These are phyloP conservation scores for Noccaea caerulescens DNA, from an alignment of 345 rosid species.

Conservation along the genomic window DNA sequence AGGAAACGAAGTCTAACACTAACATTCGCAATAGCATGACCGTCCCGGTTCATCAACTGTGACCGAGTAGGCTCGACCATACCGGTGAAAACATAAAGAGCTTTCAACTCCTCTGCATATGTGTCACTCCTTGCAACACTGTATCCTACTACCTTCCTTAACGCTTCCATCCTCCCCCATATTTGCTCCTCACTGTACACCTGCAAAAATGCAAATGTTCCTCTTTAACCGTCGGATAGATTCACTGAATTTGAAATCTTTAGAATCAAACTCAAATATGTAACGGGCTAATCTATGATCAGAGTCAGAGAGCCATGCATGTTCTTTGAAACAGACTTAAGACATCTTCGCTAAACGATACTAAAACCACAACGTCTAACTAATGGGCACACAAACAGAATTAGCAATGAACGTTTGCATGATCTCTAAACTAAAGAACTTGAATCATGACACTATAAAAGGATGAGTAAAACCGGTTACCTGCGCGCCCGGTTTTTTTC, in stretches of 20 bases:
- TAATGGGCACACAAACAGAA: neutral
- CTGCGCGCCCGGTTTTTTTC: slow-evolving; percentile 50
- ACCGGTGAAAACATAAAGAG: slow-evolving; percentile 75
- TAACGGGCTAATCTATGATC: neutral
- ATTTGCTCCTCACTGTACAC: slow-evolving; percentile 52
- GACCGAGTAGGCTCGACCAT: slow-evolving; percentile 64
- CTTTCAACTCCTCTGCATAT: slow-evolving; percentile 62
- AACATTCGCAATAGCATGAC: slow-evolving; percentile 48
- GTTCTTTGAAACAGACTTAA: neutral
- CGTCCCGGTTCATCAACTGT: slow-evolving; percentile 40
- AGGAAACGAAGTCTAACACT: slow-evolving; percentile 63
- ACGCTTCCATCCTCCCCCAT: slow-evolving; percentile 65
- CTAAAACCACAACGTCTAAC: neutral
- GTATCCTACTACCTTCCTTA: slow-evolving; percentile 68
- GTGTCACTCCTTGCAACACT: slow-evolving; percentile 48
- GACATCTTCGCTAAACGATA: neutral
- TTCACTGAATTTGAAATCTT: slow-evolving; percentile 14
- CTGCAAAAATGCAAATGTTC: slow-evolving; percentile 17
- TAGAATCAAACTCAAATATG: slow-evolving; percentile 8
- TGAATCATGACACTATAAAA: slow-evolving; percentile 16
- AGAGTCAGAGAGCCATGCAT: neutral
- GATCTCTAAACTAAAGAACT: neutral
- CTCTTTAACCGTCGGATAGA: slow-evolving; percentile 6
- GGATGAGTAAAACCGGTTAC: slow-evolving; percentile 40
- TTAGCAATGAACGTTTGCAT: neutral